Evolutionary conservation across 805 yeast genomes (phyloP), one percentile per base, ranked within the genome.

Genomic region (Blastobotrys chiropterorum): DNA sequence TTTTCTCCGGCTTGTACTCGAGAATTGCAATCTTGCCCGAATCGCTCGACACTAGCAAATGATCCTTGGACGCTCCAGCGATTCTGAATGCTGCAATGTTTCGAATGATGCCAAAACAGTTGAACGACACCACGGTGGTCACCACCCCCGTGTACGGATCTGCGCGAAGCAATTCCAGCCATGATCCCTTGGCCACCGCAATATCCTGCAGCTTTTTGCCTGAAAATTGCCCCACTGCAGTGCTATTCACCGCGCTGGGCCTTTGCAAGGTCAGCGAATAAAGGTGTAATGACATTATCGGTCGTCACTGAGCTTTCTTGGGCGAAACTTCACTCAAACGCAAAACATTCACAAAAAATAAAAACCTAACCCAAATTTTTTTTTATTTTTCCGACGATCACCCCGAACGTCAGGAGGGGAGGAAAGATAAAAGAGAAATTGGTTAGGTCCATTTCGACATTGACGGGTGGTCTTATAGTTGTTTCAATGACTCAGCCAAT

Each of bases 251-350:
- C 41, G 81, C 74, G 3, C 81, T 66, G 2, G 90, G 83, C 5
- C 71, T 73, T 57, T 77, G 76, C n/a, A 89, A 71, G 5, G 96
- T 86, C 54, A 86, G 72, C 59, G 87, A 78, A 68, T 87, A 89
- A 34, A 89, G 72, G 17, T 53, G 56, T 34, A 39, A 26, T 26
- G 34, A 26, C 34, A 26, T 26, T 26, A 6, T 5, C 34, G 11
- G 34, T 26, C 34, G 8, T 26, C 11, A 11, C n/a, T n/a, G 41
- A 38, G 13, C 4, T 3, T 40, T n/a, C 43, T 16, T n/a, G 43
- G 13, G 15, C 41, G 17, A 16, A n/a, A n/a, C n/a, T 26, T 11
- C 8, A 26, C 5, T 11, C 11, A 26, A 26, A 26, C 34, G 34
- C 43, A 19, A 40, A 6, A 38, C 41, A 6, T 16, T 6, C 34